phyloP scores from a whole-genome alignment of 2,329 filamentous ascomycete genomes.

The Ramularia collo-cygni region DNA sequence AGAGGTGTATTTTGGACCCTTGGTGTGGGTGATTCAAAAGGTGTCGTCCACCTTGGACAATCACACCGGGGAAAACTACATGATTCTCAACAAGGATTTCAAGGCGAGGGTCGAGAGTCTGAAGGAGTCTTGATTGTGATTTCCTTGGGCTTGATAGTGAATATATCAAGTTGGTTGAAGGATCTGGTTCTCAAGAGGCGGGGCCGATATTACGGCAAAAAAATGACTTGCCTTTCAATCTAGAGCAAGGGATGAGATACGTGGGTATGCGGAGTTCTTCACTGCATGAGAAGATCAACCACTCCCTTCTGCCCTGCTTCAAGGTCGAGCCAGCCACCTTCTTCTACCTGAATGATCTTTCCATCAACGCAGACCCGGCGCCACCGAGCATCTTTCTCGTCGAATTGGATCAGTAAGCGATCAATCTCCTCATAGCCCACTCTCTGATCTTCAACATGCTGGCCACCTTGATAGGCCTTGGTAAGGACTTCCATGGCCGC shows the following conservation, averaged over 20 bases:
- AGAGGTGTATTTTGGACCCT: slow-evolving; percentile 13
- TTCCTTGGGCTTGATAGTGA: too few relatives aligned
- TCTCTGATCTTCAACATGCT: slow-evolving; percentile 46
- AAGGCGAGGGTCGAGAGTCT: slow-evolving; percentile 13
- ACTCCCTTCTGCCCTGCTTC: slow-evolving; percentile 39
- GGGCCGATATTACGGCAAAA: too few relatives aligned
- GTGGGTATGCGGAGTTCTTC: too few relatives aligned
- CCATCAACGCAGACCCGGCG: slow-evolving; percentile 87
- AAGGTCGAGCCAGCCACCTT: slow-evolving; percentile 65
- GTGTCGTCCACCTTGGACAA: slow-evolving; percentile 5
- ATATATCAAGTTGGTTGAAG: too few relatives aligned
- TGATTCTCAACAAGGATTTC: slow-evolving; percentile 12
- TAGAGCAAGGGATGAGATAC: too few relatives aligned
- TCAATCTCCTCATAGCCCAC: slow-evolving; percentile 69
- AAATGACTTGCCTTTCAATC: too few relatives aligned
- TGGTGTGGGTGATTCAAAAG: slow-evolving; percentile 7
- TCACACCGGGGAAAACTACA: slow-evolving; percentile 7
- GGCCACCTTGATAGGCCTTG: slow-evolving; percentile 50
- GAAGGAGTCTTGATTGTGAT: too few relatives aligned
- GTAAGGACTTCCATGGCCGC: slow-evolving; percentile 72
- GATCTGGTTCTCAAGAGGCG: too few relatives aligned
- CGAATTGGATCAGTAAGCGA: slow-evolving; percentile 58
- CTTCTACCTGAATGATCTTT: slow-evolving; percentile 68
- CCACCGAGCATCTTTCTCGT: slow-evolving; percentile 66
- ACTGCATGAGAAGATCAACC: too few relatives aligned